phyloP scores from a whole-genome alignment of 257 asterid species.

The Galeopsis tetrahit region DNA sequence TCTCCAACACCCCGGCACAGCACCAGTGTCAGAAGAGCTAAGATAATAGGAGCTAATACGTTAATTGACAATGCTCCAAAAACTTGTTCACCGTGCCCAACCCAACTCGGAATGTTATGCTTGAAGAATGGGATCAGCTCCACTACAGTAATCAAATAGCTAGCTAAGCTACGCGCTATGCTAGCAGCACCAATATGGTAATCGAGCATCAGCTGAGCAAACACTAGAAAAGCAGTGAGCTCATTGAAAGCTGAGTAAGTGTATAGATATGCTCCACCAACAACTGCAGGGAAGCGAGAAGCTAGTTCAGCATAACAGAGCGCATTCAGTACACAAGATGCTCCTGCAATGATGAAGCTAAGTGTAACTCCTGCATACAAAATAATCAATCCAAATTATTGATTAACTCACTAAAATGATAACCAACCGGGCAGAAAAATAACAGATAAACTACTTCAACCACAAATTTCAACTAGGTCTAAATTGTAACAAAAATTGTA shows the following conservation, averaged over 20 bases:
- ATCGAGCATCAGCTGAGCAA: conserved; percentile 91
- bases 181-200: conserved; percentile 99
- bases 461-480: conserved; percentile 3
- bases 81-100: conserved; percentile 88
- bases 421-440: not conserved
- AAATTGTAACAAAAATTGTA: not conserved
- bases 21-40: conserved; percentile 68
- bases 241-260: conserved; percentile 95
- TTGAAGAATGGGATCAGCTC: conserved; percentile 82
- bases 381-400: not conserved
- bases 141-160: conserved; percentile 70
- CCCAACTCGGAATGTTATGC: conserved; percentile 78
- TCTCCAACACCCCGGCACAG: conserved; percentile 96
- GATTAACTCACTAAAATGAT: not conserved
- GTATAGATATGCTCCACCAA: conserved; percentile 95
- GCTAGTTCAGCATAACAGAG: conserved; percentile 94
- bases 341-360: conserved; percentile 90
- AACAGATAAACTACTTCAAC: conserved; percentile 17
- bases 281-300: conserved; percentile 97
- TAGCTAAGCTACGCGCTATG: conserved; percentile 94
- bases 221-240: conserved; percentile 93
- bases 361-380: conserved; percentile 75
- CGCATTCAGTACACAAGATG: conserved; percentile 83
- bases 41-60: conserved; percentile 78
- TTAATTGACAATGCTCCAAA: conserved; percentile 73